Evolutionary conservation across 345 rosid genomes (phyloP), one percentile per base, ranked within the genome.

Genomic region (Camelina laxa): DNA sequence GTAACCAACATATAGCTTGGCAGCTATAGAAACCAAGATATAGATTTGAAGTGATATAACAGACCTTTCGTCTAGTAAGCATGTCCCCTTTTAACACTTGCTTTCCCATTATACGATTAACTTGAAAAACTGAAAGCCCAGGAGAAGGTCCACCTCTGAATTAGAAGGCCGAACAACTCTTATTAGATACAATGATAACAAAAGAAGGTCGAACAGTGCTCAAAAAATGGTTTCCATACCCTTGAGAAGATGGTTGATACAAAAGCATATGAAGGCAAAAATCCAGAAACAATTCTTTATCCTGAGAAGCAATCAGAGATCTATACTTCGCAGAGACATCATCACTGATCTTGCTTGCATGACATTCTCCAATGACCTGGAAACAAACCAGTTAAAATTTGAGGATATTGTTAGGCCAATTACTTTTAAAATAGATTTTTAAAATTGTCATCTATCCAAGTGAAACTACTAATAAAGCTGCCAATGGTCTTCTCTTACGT

Each of bases 281-380:
- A 75, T 94, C 97, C 79, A 88, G 74, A 79, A 94, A 86, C 68
- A 87, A 73, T 59, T 90, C 93, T 62, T 63, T 84, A 69, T 88
- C 97, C 82, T 75, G 82, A 57, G 82, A 80, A 67, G 65, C 78
- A 73, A 72, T 74, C 59, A 82, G 45, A 78, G 81, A 83, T 75
- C 60, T 85, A 80, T 94, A 94, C 77, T 89, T 91, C 51, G 59
- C 82, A 73, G 89, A 87, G 74, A 81, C 79, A 70, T 90, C 96
- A 47, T 86, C 86, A 77, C 84, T 81, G 76, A 90, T 75, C 57
- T 72, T 70, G 47, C 70, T 84, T 65, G 88, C 89, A 86, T 94
- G 96, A 66, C 97, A 94, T 74, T 89, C 96, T 79, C 96, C 96
- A 58, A 89, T 86, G 69, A 87, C 96, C 98, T 94, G 81, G 74